Base-by-base conservation (phyloP, 2,329 filamentous ascomycete species). In the Trichoderma gracile region DNA sequence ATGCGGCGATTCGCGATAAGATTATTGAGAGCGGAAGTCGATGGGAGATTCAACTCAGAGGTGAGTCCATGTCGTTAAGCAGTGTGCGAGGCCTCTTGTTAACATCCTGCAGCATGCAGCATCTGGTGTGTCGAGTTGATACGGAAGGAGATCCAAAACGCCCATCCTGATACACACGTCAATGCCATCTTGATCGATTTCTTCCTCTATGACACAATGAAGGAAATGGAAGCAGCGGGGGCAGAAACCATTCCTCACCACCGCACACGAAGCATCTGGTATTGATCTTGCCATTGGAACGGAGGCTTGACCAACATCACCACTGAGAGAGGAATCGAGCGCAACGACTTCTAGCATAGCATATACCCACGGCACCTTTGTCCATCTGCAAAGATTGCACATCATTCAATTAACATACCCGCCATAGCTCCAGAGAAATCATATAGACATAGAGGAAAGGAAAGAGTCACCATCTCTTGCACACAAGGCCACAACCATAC, bases 111-210 rank as follows among this genome's bases (percentile, higher is more conserved):
- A 90, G 88, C 92, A 15, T 95, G 93, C 74, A 97, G 91, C 72
- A 97, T 99, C 69, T 98, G 94, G 93, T 95, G 92, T 67, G 91
- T 98, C 1, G 95, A 99, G 76, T 79, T 97, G 68, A 89, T 99
- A 68, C 83, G 88, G 60, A 84, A 89, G 40, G 91, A 97, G 74
- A 98, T 99, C 57, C 73, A 88, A 64, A 84, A 82, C 52, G 77
- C 86, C 15, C 87, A 97, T 71, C 91, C 93, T 1, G 87, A 89
- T 10, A 83, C 88, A 1, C 81, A 85, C 59, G 77, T 89, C 70
- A 99, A 99, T 74, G 93, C 95, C 27, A 92, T 98, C 45, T 77
- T 99, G 71, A 95, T 99, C 68, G 95, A 99, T 77, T 99, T 98
- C 78, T 97, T 97, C 76, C 80, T 99, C 63, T 99, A 99, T 74